These are phyloP conservation scores for Singerocomus rubriflavus DNA, from an alignment of 1,284 basidiomycete species.

Conservation along the genomic window DNA sequence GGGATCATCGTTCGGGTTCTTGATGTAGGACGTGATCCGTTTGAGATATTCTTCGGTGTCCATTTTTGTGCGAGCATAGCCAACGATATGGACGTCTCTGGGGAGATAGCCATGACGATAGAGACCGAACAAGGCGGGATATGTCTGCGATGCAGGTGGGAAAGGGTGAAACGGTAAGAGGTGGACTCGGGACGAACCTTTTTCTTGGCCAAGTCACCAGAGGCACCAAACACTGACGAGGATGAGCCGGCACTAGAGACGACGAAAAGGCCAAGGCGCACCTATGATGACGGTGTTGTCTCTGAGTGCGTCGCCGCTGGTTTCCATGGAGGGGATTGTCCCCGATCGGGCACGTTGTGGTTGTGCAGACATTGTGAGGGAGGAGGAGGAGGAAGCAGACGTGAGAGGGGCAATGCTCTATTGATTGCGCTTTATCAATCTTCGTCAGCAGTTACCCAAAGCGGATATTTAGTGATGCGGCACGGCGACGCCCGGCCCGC, in stretches of 20 bases:
- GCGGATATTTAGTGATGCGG: not conserved
- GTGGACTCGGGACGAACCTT: constrained; percentile 58
- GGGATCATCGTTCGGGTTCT: constrained; percentile 64
- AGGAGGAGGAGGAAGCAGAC: constrained; percentile 12
- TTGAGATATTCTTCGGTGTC: constrained; percentile 81
- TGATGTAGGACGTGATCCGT: constrained; percentile 81
- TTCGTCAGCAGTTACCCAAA: constrained; percentile 20
- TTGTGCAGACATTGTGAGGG: constrained; percentile 38
- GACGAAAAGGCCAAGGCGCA: constrained; percentile 36
- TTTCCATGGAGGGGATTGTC: constrained; percentile 86
- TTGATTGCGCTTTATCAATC: not conserved
- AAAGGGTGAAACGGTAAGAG: constrained; percentile 5
- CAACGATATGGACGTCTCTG: constrained; percentile 82
- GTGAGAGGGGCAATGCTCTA: constrained; percentile 21
- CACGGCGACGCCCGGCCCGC: constrained; percentile 12
- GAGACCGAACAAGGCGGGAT: constrained; percentile 90
- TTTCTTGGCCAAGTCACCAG: constrained; percentile 98
- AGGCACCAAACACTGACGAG: constrained; percentile 85
- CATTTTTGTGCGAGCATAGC: constrained; percentile 97
- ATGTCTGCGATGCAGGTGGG: constrained; percentile 58
- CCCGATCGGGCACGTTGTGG: constrained; percentile 60
- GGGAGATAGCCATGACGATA: constrained; percentile 81
- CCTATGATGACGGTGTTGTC: constrained; percentile 88
- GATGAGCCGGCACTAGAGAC: constrained; percentile 4
- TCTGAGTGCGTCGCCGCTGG: constrained; percentile 66